phyloP scores from a whole-genome alignment of 1,139 yeast genomes.

The Yamadazyma sp. region DNA sequence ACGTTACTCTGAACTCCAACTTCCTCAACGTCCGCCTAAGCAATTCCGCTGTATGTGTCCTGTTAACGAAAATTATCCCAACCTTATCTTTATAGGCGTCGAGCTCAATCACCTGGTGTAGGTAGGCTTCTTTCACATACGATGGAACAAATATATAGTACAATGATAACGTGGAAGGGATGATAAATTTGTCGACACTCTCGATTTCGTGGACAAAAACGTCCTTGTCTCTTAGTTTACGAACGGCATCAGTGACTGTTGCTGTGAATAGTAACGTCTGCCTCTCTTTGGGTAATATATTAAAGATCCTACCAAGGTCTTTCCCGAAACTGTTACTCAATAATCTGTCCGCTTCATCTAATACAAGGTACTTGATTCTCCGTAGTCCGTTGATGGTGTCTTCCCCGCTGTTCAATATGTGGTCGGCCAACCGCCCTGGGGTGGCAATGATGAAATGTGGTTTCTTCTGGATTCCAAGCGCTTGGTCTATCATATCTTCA shows the following conservation, averaged over 20 bases:
- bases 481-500: slow-evolving; percentile 85
- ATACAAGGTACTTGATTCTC: slow-evolving; percentile 74
- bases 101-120: slow-evolving; percentile 64
- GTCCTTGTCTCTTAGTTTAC: slow-evolving; percentile 73
- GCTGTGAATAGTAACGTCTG: slow-evolving; percentile 94
- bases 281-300: slow-evolving; percentile 69
- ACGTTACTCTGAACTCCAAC: slow-evolving; percentile 78
- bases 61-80: slow-evolving; percentile 85
- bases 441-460: slow-evolving; percentile 98
- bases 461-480: slow-evolving; percentile 71
- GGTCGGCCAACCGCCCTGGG: slow-evolving; percentile 96
- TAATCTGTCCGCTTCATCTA: slow-evolving; percentile 95
- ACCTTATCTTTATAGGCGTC: slow-evolving; percentile 65
- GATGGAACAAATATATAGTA: slow-evolving; percentile 66
- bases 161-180: slow-evolving; percentile 71
- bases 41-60: slow-evolving; percentile 87
- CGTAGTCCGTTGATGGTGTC: slow-evolving; percentile 81
- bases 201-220: slow-evolving; percentile 85
- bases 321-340: slow-evolving; percentile 81
- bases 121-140: slow-evolving; percentile 86
- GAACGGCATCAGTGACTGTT: slow-evolving; percentile 90
- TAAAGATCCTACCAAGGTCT: slow-evolving; percentile 73
- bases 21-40: slow-evolving; percentile 72
- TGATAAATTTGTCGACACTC: slow-evolving; percentile 65
- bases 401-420: slow-evolving; percentile 83